Evolutionary conservation across 352 stramenopile genomes (phyloP).

Genomic region (Phytophthora tentaculata): DNA sequence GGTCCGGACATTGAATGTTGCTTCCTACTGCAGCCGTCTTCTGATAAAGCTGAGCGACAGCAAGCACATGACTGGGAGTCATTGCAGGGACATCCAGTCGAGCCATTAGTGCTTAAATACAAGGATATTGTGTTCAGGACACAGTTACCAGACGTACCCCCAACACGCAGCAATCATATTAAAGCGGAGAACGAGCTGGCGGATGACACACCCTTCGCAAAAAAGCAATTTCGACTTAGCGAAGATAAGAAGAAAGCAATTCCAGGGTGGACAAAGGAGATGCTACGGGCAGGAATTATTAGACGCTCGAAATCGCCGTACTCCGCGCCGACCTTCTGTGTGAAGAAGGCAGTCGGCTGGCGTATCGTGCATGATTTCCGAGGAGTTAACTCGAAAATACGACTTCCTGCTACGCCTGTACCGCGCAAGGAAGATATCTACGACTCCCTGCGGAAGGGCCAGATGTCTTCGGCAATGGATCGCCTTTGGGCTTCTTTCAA

Average conservation of each 20-base stretch:
- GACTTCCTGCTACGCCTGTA: not conserved
- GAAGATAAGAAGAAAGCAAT: conserved; percentile 4
- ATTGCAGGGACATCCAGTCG: not conserved
- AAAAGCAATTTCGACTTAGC: conserved; percentile 8
- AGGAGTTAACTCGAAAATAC: conserved; percentile 6
- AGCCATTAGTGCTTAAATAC: not conserved
- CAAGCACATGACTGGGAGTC: not conserved
- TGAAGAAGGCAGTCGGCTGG: conserved; percentile 6
- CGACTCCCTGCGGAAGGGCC: not conserved
- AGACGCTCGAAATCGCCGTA: not conserved
- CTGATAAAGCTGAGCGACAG: not conserved
- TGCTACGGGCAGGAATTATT: not conserved
- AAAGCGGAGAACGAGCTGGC: conserved; percentile 6
- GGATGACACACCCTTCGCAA: not conserved
- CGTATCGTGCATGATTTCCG: conserved; percentile 8
- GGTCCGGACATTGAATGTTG: conserved; percentile 9
- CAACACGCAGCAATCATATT: not conserved
- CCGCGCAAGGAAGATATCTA: conserved; percentile 10
- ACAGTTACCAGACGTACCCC: not conserved
- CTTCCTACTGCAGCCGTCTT: conserved; percentile 8
- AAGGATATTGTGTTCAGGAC: not conserved
- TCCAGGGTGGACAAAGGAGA: not conserved
- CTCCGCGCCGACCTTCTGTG: conserved; percentile 1
- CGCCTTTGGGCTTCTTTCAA: not conserved
- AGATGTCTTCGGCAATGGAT: not conserved